Conservation (phyloP, 371 early-diverging fungal genomes). For the Lichtheimia corymbifera region DNA sequence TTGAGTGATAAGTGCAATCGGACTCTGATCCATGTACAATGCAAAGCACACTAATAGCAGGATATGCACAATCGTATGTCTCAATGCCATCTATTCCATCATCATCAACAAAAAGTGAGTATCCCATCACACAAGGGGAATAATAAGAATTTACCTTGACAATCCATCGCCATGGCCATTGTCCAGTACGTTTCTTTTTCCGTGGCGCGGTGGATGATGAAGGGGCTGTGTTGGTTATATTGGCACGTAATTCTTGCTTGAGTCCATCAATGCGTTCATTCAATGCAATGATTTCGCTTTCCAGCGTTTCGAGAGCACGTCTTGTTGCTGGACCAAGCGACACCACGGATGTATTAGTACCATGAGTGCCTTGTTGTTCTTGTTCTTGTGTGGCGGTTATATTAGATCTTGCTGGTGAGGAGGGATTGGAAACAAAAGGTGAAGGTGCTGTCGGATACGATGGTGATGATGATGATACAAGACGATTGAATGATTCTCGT, state of each 20-base stretch:
- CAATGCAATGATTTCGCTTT: slow-evolving; percentile 42
- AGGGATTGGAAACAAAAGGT: background rate
- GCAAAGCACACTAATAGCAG: too few relatives aligned
- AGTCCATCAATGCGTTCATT: slow-evolving; percentile 49
- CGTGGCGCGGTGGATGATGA: background rate
- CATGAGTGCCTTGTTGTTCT: slow-evolving; percentile 1
- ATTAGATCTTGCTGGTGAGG: slow-evolving; percentile 24
- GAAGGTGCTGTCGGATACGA: background rate
- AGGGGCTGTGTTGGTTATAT: background rate
- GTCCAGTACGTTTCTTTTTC: slow-evolving; percentile 6
- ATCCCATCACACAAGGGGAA: too few relatives aligned
- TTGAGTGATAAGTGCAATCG: too few relatives aligned
- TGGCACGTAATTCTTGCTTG: slow-evolving; percentile 30
- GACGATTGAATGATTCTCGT: too few relatives aligned
- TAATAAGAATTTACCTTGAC: slow-evolving; percentile 28
- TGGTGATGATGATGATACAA: background rate
- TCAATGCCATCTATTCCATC: too few relatives aligned
- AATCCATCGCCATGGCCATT: slow-evolving; percentile 47
- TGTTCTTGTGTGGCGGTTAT: slow-evolving; percentile 25
- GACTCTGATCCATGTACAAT: too few relatives aligned
- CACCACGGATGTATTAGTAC: slow-evolving; percentile 20
- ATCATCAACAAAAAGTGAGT: too few relatives aligned
- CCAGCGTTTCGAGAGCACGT: slow-evolving; percentile 43
- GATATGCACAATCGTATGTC: too few relatives aligned
- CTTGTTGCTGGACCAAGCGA: slow-evolving; percentile 43